These are phyloP conservation scores for Solanum aculeatissimum DNA, from an alignment of 305 asterid species.

Conservation along the genomic window DNA sequence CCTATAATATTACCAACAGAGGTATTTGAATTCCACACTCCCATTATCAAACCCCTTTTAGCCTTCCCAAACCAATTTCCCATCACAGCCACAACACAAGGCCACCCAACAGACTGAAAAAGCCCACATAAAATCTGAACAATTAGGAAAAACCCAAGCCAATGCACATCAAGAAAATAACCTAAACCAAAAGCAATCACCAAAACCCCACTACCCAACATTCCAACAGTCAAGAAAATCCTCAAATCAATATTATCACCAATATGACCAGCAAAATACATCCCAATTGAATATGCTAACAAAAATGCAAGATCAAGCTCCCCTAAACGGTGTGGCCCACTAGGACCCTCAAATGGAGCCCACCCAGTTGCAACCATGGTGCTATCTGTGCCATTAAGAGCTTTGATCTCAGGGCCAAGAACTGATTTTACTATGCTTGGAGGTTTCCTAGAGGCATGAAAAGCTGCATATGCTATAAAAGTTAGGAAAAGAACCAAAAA, in stretches of 20 bases:
- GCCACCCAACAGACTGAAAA: constrained; percentile 94
- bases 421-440: constrained; percentile 93
- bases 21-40: constrained; percentile 84
- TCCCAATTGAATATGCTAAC: constrained; percentile 64
- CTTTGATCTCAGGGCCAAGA: constrained; percentile 45
- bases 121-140: constrained; percentile 74
- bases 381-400: constrained; percentile 10
- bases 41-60: constrained; percentile 86
- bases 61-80: constrained; percentile 93
- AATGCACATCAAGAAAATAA: constrained; percentile 67
- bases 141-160: constrained; percentile 37
- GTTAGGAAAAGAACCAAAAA: constrained; percentile 62
- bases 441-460: constrained; percentile 95
- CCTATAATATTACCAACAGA: constrained; percentile 84
- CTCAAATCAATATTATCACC: constrained; percentile 75
- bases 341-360: constrained; percentile 72
- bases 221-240: constrained; percentile 61
- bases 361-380: constrained; percentile 35
- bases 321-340: constrained; percentile 88
- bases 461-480: constrained; percentile 76
- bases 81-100: constrained; percentile 87
- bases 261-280: constrained; percentile 82
- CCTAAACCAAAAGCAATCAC: constrained; percentile 66
- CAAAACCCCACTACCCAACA: constrained; percentile 77
- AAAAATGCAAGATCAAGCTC: constrained; percentile 90